Percentiles rank a stretch among this genome's conserved stretches.
Conservation (phyloP, 2,329 filamentous ascomycete species). For the Fusarium burgessii region DNA sequence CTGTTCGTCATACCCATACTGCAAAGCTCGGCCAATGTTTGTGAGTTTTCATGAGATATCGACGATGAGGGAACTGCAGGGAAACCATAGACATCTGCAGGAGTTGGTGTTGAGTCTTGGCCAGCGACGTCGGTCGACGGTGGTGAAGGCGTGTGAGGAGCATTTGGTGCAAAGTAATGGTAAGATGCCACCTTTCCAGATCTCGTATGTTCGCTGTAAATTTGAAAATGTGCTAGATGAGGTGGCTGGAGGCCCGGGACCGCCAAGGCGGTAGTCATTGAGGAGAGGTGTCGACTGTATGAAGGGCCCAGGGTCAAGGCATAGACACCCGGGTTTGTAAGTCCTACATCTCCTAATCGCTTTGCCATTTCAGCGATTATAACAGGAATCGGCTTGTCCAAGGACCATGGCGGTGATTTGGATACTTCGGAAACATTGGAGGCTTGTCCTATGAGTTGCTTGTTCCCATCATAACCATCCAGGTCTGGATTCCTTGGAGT, state of each 20-base stretch:
- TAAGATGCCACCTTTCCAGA: constrained; percentile 54
- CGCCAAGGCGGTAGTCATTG: constrained; percentile 53
- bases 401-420: constrained; percentile 49
- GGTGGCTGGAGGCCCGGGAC: constrained; percentile 49
- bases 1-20: constrained; percentile 39
- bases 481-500: constrained; percentile 43
- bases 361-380: constrained; percentile 49
- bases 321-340: constrained; percentile 55
- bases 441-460: constrained; percentile 33
- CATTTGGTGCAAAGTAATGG: constrained; percentile 46
- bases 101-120: not conserved
- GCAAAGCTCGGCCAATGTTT: constrained; percentile 44
- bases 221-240: constrained; percentile 51
- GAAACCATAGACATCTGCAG: constrained; percentile 37
- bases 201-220: constrained; percentile 53
- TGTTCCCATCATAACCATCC: constrained; percentile 44
- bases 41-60: constrained; percentile 21
- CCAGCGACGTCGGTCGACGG: not conserved
- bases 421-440: constrained; percentile 44
- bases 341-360: constrained; percentile 45
- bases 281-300: constrained; percentile 54
- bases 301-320: constrained; percentile 52
- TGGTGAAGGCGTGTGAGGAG: not conserved
- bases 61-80: constrained; percentile 2
- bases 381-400: constrained; percentile 51